Percentiles rank a stretch among this genome's conserved stretches.
These are phyloP conservation scores for Phtheirospermum japonicum DNA, from an alignment of 257 asterid species.

Conservation along the genomic window DNA sequence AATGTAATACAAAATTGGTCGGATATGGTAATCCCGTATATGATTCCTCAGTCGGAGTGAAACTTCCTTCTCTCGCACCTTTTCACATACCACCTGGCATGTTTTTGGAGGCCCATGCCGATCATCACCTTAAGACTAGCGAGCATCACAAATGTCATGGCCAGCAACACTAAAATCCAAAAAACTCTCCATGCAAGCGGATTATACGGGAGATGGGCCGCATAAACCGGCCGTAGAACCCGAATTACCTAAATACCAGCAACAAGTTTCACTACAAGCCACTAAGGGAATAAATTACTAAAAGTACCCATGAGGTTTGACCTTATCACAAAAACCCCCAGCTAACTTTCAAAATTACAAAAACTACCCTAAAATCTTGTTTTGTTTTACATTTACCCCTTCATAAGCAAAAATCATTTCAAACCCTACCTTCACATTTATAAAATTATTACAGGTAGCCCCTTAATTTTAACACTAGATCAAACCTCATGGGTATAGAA, in stretches of 20 bases:
- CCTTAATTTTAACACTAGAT: too few relatives aligned
- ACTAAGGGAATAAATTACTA: too few relatives aligned
- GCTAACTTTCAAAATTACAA: too few relatives aligned
- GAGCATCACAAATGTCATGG: constrained; percentile 83
- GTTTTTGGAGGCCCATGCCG: constrained; percentile 78
- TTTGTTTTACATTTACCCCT: too few relatives aligned
- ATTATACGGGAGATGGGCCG: constrained; percentile 74
- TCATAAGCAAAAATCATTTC: too few relatives aligned
- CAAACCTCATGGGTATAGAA: too few relatives aligned
- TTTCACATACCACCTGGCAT: constrained; percentile 79
- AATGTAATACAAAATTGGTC: constrained; percentile 29
- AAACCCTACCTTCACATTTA: too few relatives aligned
- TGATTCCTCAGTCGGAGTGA: constrained; percentile 59
- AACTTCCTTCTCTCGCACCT: constrained; percentile 76
- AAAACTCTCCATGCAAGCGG: constrained; percentile 80
- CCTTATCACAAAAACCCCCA: too few relatives aligned
- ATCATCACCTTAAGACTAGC: constrained; percentile 82
- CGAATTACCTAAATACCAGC: constrained; percentile 63
- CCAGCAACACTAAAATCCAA: constrained; percentile 60
- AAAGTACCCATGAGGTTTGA: too few relatives aligned
- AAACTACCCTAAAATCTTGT: too few relatives aligned
- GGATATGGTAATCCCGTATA: constrained; percentile 12
- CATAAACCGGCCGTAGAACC: constrained; percentile 80
- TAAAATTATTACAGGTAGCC: too few relatives aligned
- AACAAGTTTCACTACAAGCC: not conserved